phyloP scores from a whole-genome alignment of 2,329 filamentous ascomycete genomes.

The Aspergillus sp. region DNA sequence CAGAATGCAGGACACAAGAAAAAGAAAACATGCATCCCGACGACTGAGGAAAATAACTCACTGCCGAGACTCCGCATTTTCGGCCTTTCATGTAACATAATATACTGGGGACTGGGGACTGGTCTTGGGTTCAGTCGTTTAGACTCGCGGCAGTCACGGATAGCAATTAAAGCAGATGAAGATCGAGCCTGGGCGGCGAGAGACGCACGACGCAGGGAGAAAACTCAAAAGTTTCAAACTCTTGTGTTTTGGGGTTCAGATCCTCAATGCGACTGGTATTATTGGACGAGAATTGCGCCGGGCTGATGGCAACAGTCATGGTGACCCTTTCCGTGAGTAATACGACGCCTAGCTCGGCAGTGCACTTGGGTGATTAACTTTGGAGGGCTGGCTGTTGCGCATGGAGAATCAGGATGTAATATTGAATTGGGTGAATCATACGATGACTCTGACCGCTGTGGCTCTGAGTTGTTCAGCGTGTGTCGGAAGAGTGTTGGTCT shows the following conservation, averaged over 20 bases:
- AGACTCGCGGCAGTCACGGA: slow-evolving; percentile 2
- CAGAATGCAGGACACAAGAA: background rate
- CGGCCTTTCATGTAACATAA: background rate
- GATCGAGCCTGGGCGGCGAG: background rate
- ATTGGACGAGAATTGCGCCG: slow-evolving; percentile 8
- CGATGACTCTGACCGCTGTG: background rate
- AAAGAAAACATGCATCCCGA: background rate
- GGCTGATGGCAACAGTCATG: background rate
- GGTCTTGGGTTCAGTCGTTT: background rate
- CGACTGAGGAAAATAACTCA: background rate
- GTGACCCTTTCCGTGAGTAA: background rate
- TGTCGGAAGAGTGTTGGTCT: too few species aligned
- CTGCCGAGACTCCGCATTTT: background rate
- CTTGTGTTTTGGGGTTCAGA: too few species aligned
- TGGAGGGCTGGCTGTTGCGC: too few species aligned
- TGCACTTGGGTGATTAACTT: background rate
- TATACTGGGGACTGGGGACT: too few species aligned
- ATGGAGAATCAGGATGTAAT: background rate
- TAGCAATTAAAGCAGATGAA: background rate
- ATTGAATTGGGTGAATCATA: background rate
- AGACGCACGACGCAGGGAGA: too few species aligned
- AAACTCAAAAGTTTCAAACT: too few species aligned
- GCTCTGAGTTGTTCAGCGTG: background rate
- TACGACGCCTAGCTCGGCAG: slow-evolving; percentile 4
- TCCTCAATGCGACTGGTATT: background rate